Conservation (phyloP, 148 eudicot species). For the Bassia scoparia region DNA sequence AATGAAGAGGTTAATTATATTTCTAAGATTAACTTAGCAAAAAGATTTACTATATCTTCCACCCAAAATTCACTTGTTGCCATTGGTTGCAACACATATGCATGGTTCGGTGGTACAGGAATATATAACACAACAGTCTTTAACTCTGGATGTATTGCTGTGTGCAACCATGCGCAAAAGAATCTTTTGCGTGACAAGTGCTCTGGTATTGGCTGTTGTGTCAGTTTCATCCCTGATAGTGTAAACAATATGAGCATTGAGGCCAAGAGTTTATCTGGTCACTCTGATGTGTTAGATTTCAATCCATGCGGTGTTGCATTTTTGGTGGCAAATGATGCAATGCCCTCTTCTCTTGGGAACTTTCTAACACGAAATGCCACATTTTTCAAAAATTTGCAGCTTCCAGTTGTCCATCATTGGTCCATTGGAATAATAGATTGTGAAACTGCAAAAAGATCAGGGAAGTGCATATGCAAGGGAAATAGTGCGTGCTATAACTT, state of each 20-base stretch:
- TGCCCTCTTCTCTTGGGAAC: conserved; percentile 7
- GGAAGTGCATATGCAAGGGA: conserved; percentile 16
- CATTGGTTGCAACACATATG: conserved; percentile 7
- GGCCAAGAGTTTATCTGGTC: conserved; percentile 2
- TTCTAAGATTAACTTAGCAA: background rate
- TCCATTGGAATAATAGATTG: conserved; percentile 10
- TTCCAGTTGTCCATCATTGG: conserved; percentile 30
- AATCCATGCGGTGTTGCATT: conserved; percentile 9
- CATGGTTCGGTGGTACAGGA: conserved; percentile 13
- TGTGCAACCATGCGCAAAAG: conserved; percentile 13
- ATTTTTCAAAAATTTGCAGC: background rate
- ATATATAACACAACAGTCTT: background rate
- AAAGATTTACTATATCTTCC: background rate
- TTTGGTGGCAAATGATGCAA: conserved; percentile 12
- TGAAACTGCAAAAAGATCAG: conserved; percentile 4
- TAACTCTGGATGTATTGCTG: conserved; percentile 23
- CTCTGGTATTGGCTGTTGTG: conserved; percentile 20
- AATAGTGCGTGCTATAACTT: conserved; percentile 34
- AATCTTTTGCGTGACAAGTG: background rate
- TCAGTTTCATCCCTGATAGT: conserved; percentile 18
- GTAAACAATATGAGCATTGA: conserved; percentile 9
- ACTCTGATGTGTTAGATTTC: background rate
- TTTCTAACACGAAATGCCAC: background rate
- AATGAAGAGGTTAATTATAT: background rate
- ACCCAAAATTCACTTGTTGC: conserved; percentile 5